A percentile compares a stretch with the other conserved stretches of the same genome.
phyloP scores from a whole-genome alignment of 345 rosid species.

The Brassica nigra region DNA sequence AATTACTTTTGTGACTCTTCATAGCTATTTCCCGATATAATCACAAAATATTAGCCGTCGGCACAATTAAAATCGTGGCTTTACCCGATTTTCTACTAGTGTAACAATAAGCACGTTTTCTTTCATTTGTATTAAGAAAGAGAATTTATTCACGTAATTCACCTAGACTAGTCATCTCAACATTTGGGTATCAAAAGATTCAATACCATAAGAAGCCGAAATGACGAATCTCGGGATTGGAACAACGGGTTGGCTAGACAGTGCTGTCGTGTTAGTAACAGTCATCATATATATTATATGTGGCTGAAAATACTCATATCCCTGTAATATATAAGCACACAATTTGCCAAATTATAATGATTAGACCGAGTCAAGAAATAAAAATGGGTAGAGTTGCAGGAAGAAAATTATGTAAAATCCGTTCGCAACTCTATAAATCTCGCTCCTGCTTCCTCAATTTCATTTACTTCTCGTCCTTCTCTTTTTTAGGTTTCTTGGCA shows the following conservation, averaged over 20 bases:
- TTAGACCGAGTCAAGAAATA: neutral
- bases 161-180: neutral
- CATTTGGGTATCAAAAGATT: neutral
- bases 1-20: no score
- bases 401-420: slow-evolving; percentile 16
- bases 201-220: neutral
- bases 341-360: neutral
- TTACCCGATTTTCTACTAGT: no score
- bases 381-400: slow-evolving; percentile 16
- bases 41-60: no score
- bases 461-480: slow-evolving; percentile 43
- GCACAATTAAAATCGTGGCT: no score
- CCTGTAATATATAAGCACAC: slow-evolving; percentile 18
- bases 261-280: neutral
- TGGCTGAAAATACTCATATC: slow-evolving; percentile 17
- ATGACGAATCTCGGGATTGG: neutral
- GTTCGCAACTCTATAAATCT: slow-evolving; percentile 6
- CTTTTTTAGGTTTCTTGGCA: slow-evolving; percentile 45
- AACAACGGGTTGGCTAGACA: neutral
- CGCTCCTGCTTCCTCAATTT: slow-evolving; percentile 43
- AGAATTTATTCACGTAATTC: neutral
- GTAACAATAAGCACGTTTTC: neutral
- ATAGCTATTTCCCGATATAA: no score
- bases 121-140: neutral
- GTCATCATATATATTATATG: neutral